Conservation (phyloP, 202 grass and related monocot genomes). For the Carex arenaria region DNA sequence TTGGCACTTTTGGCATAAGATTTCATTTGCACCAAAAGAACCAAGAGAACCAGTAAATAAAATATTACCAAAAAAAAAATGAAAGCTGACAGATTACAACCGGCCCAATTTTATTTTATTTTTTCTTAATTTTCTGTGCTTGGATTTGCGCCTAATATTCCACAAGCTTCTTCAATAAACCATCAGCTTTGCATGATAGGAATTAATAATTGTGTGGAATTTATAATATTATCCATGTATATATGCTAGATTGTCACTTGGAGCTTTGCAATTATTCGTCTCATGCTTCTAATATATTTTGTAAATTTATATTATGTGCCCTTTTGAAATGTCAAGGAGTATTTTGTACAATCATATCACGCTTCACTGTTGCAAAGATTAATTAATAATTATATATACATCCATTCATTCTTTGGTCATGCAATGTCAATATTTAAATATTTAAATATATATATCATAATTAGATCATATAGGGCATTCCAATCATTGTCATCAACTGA, state of each 20-base stretch:
- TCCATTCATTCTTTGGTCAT: background rate
- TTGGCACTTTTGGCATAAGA: background rate
- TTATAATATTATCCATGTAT: background rate
- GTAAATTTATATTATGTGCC: background rate
- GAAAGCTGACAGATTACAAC: background rate
- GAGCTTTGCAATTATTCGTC: background rate
- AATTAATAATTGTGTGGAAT: background rate
- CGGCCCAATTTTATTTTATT: background rate
- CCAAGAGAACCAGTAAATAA: background rate
- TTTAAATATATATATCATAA: conserved; percentile 2
- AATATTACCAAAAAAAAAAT: background rate
- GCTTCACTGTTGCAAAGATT: background rate
- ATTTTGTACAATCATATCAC: background rate
- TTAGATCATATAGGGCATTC: background rate
- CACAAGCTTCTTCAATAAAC: background rate
- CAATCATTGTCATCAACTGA: conserved; percentile 3
- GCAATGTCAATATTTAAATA: background rate
- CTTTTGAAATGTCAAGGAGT: background rate
- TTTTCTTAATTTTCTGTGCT: background rate
- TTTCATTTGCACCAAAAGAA: background rate
- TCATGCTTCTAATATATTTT: background rate
- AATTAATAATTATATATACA: background rate
- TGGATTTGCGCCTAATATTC: background rate
- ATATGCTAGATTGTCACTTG: background rate
- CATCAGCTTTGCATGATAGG: background rate